Conservation (phyloP, 371 early-diverging fungal genomes). For the Smittium culicis region DNA sequence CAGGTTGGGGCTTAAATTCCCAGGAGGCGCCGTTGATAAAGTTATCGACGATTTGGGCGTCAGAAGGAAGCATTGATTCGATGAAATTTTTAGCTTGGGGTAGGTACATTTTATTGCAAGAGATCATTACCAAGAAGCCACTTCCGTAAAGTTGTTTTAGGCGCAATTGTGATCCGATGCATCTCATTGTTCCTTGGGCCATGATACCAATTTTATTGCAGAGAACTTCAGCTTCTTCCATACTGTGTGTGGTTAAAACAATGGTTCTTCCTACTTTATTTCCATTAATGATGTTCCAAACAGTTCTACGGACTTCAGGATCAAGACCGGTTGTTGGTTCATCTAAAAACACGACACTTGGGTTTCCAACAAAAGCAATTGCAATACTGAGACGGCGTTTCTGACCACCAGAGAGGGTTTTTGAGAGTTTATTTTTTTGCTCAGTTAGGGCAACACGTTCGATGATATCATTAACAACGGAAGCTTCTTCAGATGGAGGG, state of each 20-base stretch:
- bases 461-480: slow-evolving; percentile 35
- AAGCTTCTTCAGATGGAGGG: slow-evolving; percentile 30
- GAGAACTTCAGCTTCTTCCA: slow-evolving; percentile 60
- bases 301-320: slow-evolving; percentile 46
- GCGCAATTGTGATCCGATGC: slow-evolving; percentile 44
- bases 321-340: slow-evolving; percentile 76
- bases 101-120: slow-evolving; percentile 26
- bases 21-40: slow-evolving; percentile 40
- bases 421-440: slow-evolving; percentile 37
- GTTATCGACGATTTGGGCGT: slow-evolving; percentile 33
- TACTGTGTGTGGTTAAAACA: slow-evolving; percentile 50
- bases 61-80: slow-evolving; percentile 36
- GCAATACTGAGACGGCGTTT: slow-evolving; percentile 55
- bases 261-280: slow-evolving; percentile 46
- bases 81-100: slow-evolving; percentile 32
- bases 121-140: slow-evolving; percentile 38
- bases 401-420: slow-evolving; percentile 53
- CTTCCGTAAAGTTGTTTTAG: slow-evolving; percentile 55
- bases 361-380: slow-evolving; percentile 59
- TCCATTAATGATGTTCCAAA: slow-evolving; percentile 49
- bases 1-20: slow-evolving; percentile 40
- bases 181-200: slow-evolving; percentile 54
- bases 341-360: slow-evolving; percentile 65
- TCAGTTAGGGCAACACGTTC: slow-evolving; percentile 36
- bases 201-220: slow-evolving; percentile 50